Percentiles rank a stretch among this genome's conserved stretches.
phyloP scores from a whole-genome alignment of 2,329 filamentous ascomycete species.

The Diplodia scrobiculata region DNA sequence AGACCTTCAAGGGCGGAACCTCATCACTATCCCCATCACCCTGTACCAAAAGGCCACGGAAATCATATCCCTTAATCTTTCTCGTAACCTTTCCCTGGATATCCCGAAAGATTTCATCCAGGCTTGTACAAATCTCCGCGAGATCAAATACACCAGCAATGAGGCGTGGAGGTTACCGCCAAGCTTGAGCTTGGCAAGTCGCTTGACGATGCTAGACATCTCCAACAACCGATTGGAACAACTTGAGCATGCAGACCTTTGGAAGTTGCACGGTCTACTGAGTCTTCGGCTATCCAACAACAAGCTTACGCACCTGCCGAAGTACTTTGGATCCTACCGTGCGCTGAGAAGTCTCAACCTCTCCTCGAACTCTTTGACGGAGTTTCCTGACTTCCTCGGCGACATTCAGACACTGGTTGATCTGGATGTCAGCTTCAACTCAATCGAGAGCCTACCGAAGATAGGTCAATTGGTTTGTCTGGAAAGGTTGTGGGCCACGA shows the following conservation, averaged over 20 bases:
- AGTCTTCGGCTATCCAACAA: slow-evolving; percentile 96
- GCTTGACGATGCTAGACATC: slow-evolving; percentile 85
- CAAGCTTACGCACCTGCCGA: slow-evolving; percentile 73
- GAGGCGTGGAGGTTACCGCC: slow-evolving; percentile 83
- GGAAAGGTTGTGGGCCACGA: slow-evolving; percentile 91
- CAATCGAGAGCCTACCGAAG: slow-evolving; percentile 75
- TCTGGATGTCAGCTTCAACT: slow-evolving; percentile 95
- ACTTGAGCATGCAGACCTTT: slow-evolving; percentile 79
- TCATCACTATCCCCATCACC: slow-evolving; percentile 91
- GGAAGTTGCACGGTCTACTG: slow-evolving; percentile 72
- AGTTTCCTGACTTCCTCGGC: slow-evolving; percentile 83
- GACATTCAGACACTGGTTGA: slow-evolving; percentile 81
- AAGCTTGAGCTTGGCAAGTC: slow-evolving; percentile 77
- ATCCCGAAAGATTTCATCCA: slow-evolving; percentile 96
- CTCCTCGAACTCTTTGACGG: slow-evolving; percentile 86
- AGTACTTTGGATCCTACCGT: slow-evolving; percentile 79
- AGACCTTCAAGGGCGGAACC: slow-evolving; percentile 83
- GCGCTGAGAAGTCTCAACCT: slow-evolving; percentile 82
- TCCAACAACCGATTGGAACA: slow-evolving; percentile 92
- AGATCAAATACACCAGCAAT: slow-evolving; percentile 95
- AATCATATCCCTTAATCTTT: slow-evolving; percentile 92
- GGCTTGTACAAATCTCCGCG: slow-evolving; percentile 83
- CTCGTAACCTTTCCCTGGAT: slow-evolving; percentile 86
- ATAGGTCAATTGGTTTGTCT: slow-evolving; percentile 78
- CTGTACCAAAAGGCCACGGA: slow-evolving; percentile 89